Conservation (phyloP, 2,329 filamentous ascomycete species). For the Diaporthe vaccinii region DNA sequence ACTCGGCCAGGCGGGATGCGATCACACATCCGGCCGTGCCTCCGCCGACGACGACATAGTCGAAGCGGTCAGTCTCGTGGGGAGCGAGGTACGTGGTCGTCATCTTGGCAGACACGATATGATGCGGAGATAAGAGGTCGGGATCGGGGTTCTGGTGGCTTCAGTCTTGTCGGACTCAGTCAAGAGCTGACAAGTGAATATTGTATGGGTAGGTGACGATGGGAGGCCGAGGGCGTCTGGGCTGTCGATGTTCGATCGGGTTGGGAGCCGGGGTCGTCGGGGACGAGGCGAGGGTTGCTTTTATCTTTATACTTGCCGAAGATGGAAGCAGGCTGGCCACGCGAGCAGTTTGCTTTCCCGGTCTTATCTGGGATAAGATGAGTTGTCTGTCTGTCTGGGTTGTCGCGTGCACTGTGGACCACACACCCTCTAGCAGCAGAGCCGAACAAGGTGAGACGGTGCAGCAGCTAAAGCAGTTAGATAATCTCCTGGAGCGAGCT, state of each 20-base stretch:
- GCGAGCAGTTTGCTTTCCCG: not conserved
- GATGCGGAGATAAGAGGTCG: slow-evolving; percentile 1
- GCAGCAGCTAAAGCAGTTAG: slow-evolving; percentile 4
- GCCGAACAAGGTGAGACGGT: not conserved
- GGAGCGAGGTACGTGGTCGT: slow-evolving; percentile 78
- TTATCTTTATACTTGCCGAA: slow-evolving; percentile 34
- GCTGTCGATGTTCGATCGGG: slow-evolving; percentile 6
- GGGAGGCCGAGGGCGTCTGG: not conserved
- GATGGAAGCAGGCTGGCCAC: slow-evolving; percentile 15
- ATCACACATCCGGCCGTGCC: slow-evolving; percentile 90
- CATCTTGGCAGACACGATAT: slow-evolving; percentile 57
- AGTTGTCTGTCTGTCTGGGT: slow-evolving; percentile 33
- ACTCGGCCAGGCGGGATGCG: slow-evolving; percentile 83
- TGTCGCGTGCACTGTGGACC: slow-evolving; percentile 32
- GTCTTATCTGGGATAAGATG: slow-evolving; percentile 35
- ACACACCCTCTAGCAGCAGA: not conserved
- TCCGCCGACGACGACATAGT: slow-evolving; percentile 89
- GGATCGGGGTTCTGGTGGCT: not conserved
- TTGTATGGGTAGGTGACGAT: slow-evolving; percentile 40
- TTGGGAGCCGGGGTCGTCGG: slow-evolving; percentile 11
- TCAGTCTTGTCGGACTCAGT: slow-evolving; percentile 36
- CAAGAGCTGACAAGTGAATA: slow-evolving; percentile 44
- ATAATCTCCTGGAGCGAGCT: slow-evolving; percentile 15
- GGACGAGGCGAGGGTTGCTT: slow-evolving; percentile 2
- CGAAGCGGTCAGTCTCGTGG: slow-evolving; percentile 76